Percentiles rank a stretch among this genome's conserved stretches.
Conservation (phyloP, 148 eudicot species). For the Camellia lanceoleosa region DNA sequence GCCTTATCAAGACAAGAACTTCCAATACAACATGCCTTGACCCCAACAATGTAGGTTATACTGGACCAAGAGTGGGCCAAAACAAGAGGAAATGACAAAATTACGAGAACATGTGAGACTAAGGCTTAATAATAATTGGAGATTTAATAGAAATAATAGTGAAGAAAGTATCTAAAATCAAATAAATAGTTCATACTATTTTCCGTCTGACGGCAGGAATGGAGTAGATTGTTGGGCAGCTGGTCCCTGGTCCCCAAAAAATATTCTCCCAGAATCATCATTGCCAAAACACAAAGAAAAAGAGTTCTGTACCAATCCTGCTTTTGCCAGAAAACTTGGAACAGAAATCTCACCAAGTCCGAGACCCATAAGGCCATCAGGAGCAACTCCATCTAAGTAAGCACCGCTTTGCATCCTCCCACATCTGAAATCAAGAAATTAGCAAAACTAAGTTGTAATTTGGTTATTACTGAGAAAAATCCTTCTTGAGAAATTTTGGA, state of each 20-base stretch:
- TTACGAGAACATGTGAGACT: background rate
- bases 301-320: slow-evolving; percentile 66
- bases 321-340: slow-evolving; percentile 77
- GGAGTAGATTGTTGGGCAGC: slow-evolving; percentile 61
- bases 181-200: slow-evolving; percentile 40
- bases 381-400: slow-evolving; percentile 84
- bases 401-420: slow-evolving; percentile 92
- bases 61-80: slow-evolving; percentile 36
- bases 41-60: slow-evolving; percentile 67
- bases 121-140: background rate
- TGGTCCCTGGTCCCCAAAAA: slow-evolving; percentile 81
- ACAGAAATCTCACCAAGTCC: slow-evolving; percentile 84
- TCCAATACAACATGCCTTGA: slow-evolving; percentile 74
- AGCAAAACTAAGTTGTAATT: background rate
- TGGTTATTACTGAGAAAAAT: background rate
- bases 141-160: slow-evolving; percentile 1
- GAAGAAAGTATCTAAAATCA: slow-evolving; percentile 6
- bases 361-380: slow-evolving; percentile 93
- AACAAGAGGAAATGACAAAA: slow-evolving; percentile 1
- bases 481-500: background rate
- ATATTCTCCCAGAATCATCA: slow-evolving; percentile 73
- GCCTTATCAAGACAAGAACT: slow-evolving; percentile 67
- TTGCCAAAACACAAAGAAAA: slow-evolving; percentile 85
- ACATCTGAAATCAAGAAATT: slow-evolving; percentile 47
- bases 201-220: slow-evolving; percentile 60